phyloP scores from a whole-genome alignment of 2,329 filamentous ascomycete genomes.

The Phyllosticta citriasiana region DNA sequence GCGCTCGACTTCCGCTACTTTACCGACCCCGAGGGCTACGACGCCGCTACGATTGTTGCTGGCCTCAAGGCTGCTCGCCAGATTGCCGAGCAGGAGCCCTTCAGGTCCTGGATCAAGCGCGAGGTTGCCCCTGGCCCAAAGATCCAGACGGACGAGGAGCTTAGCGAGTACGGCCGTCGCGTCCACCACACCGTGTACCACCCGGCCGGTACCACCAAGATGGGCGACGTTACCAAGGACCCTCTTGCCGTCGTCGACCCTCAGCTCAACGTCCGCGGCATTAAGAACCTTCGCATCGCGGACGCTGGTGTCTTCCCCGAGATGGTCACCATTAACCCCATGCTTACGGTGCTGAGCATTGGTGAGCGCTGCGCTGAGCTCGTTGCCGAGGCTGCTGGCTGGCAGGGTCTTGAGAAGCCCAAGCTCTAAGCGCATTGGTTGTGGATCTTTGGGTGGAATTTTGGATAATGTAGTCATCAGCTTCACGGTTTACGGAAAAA shows the following conservation, averaged over 20 bases:
- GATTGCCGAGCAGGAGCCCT: conserved; percentile 64
- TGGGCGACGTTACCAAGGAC: conserved; percentile 65
- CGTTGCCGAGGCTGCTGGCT: conserved; percentile 63
- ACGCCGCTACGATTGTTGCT: conserved; percentile 69
- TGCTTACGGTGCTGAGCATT: conserved; percentile 78
- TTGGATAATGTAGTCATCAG: neutral
- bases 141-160: conserved; percentile 65
- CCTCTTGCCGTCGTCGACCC: conserved; percentile 70
- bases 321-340: conserved; percentile 79
- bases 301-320: conserved; percentile 84
- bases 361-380: conserved; percentile 79
- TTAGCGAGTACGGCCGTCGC: conserved; percentile 70
- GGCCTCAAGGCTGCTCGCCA: conserved; percentile 69
- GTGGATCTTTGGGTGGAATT: neutral
- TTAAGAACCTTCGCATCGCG: conserved; percentile 67
- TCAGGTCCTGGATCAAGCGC: conserved; percentile 72
- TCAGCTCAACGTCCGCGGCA: conserved; percentile 59
- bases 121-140: conserved; percentile 70
- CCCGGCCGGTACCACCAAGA: conserved; percentile 80
- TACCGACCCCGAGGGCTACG: conserved; percentile 76
- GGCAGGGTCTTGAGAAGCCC: conserved; percentile 47
- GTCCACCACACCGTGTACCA: conserved; percentile 87
- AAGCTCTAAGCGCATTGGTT: conserved; percentile 35
- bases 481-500: neutral
- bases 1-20: conserved; percentile 85